A percentile compares a stretch with the other conserved stretches of the same genome.
Conservation (phyloP, 2,329 filamentous ascomycete genomes). For the Triangularia setosa region DNA sequence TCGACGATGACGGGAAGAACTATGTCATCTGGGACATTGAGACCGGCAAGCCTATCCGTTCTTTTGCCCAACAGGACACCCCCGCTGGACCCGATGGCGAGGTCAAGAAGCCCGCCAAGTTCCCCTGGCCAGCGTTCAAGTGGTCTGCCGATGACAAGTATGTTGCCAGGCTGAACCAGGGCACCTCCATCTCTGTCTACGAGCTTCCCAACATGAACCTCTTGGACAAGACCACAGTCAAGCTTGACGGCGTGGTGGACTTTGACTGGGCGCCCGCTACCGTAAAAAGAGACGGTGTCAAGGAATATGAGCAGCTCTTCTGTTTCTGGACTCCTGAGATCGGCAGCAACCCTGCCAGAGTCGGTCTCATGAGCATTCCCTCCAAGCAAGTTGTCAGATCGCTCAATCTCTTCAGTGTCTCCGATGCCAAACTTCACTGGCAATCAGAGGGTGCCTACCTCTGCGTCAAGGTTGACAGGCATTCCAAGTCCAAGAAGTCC, state of each 20-base stretch:
- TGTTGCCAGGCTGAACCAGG: slow-evolving; percentile 84
- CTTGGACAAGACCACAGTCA: slow-evolving; percentile 85
- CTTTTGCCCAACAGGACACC: slow-evolving; percentile 85
- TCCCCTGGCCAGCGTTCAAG: slow-evolving; percentile 98
- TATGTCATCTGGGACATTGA: slow-evolving; percentile 98
- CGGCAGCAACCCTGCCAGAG: slow-evolving; percentile 95
- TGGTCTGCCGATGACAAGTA: slow-evolving; percentile 98
- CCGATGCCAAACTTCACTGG: slow-evolving; percentile 97
- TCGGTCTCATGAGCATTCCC: slow-evolving; percentile 92
- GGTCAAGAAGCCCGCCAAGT: slow-evolving; percentile 73
- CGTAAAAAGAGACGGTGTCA: slow-evolving; percentile 76
- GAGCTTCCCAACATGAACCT: slow-evolving; percentile 86
- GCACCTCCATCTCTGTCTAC: slow-evolving; percentile 92
- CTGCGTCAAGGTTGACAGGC: slow-evolving; percentile 96
- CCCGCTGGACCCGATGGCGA: slow-evolving; percentile 59
- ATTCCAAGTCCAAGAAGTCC: slow-evolving; percentile 99
- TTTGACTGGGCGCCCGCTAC: slow-evolving; percentile 95
- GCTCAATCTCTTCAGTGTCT: slow-evolving; percentile 95
- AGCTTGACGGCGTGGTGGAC: slow-evolving; percentile 94
- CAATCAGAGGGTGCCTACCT: slow-evolving; percentile 91
- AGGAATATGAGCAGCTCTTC: slow-evolving; percentile 91
- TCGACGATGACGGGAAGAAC: slow-evolving; percentile 98
- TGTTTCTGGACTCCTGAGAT: slow-evolving; percentile 99
- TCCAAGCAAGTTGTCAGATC: slow-evolving; percentile 92
- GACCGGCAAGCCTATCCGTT: slow-evolving; percentile 83